Evolutionary conservation across 2,329 filamentous ascomycete genomes (phyloP), one percentile per base, ranked within the genome.

Genomic region (Xylaria sp.): DNA sequence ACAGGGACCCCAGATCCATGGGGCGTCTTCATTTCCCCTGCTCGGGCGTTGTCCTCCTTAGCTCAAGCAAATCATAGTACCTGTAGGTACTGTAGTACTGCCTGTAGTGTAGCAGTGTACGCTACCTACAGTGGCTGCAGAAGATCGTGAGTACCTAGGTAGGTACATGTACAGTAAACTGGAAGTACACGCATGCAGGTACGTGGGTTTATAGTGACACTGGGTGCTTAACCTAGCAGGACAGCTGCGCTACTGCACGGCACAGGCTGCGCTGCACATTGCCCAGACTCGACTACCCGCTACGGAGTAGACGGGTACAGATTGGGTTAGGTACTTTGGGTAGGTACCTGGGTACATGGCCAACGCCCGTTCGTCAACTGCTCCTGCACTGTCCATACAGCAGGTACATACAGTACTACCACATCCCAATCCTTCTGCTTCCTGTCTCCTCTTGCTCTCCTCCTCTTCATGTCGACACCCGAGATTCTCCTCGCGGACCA

Each of bases 11-110:
- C 37, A 38, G 59, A 51, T 56, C 52, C 61, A 47, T 47, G 42
- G n/a, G 21, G 57, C 43, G 43, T 53, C 53, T 57, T 64, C 61
- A 61, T 61, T 64, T 63, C 57, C 51, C 19, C 47, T 37, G 47
- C 17, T 51, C 47, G 17, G 33, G 31, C 12, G 21, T 37, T 31
- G 17, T 38, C 33, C 19, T 14, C 6, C 40, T 49, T 25, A n/a
- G 31, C 19, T 15, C 3, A 21, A 49, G 46, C 25, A 49, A 35
- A 35, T 25, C 28, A 49, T 19, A 49, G n/a, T n/a, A n/a, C n/a
- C n/a, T n/a, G n/a, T n/a, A n/a, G n/a, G 28, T 31, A 31, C 28
- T 31, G 9, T 31, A 31, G 28, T 31, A 31, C 9, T n/a, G n/a
- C n/a, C n/a, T n/a, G n/a, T n/a, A n/a, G n/a, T n/a, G n/a, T n/a